Evolutionary conservation across 108 stramenopile genomes (phyloP), one percentile per base, ranked within the genome.

Genomic region (Pseudonitzschia multiseries): DNA sequence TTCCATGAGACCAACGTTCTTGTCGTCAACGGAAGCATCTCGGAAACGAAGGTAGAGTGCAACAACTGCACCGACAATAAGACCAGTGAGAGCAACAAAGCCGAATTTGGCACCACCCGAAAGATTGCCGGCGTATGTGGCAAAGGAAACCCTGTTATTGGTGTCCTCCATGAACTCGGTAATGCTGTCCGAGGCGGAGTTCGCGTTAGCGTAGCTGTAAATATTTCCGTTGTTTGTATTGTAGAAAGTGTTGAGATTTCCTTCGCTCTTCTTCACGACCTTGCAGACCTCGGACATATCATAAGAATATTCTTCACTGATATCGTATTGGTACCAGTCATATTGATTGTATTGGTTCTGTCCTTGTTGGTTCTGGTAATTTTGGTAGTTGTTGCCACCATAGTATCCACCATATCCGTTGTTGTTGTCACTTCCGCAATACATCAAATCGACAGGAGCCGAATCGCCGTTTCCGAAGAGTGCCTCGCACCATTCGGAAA

Each of bases 271-370:
- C 43, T 60, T 52, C 33, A 80, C 51, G 50, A 59, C 59, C 27
- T 53, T 21, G 52, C 82, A 83, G 43, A 83, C 75, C 21, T 44
- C 67, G 32, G 48, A 2, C 40, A 65, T 62, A 62, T 83, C 79
- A 1, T 77, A 53, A 0, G 68, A 40, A 18, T 80, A 20, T 0
- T 83, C 70, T 41, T 68, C 22, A 15, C 71, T n/a, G 43, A 83
- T 67, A 52, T 80, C 78, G 71, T 72, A 83, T 24, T 43, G 41
- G 60, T 83, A 83, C 79, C 79, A 83, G 27, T 61, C 65, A 60
- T 79, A 79, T 40, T 40, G 72, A 44, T 33, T 32, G 57, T 83
- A 53, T 13, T 59, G 70, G 44, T 81, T 57, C 8, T 74, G 27
- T 4, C 68, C 51, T 33, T 69, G 22, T 31, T 74, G 57, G 17